phyloP scores from a whole-genome alignment of 1,284 basidiomycete species.

The Golubevia pallescens region DNA sequence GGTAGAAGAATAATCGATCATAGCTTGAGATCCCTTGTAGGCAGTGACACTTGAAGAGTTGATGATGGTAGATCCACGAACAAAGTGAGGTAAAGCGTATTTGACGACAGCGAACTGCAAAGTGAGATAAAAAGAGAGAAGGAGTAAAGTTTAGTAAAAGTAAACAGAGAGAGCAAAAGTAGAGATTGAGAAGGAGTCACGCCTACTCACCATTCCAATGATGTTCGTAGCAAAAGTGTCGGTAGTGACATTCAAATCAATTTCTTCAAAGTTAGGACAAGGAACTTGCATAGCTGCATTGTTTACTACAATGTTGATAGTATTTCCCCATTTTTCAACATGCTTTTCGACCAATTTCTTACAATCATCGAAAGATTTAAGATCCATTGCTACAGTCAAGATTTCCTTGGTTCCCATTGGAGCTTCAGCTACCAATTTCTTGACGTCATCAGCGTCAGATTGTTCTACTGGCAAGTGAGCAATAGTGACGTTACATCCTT shows the following conservation, averaged over 20 bases:
- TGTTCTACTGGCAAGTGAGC: slow-evolving; percentile 72
- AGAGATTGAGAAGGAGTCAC: neutral
- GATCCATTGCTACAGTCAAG: no score
- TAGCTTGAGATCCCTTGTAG: slow-evolving; percentile 66
- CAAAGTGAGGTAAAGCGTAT: slow-evolving; percentile 71
- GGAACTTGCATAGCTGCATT: slow-evolving; percentile 73
- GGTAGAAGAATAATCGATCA: slow-evolving; percentile 69
- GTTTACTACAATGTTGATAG: slow-evolving; percentile 66
- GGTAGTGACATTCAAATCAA: slow-evolving; percentile 29
- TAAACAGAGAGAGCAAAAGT: no score
- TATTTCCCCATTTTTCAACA: slow-evolving; percentile 63
- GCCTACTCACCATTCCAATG: slow-evolving; percentile 13
- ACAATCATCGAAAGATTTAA: slow-evolving; percentile 38
- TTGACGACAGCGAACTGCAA: slow-evolving; percentile 32
- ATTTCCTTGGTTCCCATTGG: slow-evolving; percentile 44
- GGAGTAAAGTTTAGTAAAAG: no score
- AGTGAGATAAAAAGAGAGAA: no score
- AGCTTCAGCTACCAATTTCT: slow-evolving; percentile 31
- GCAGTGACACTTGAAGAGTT: slow-evolving; percentile 73
- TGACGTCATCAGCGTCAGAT: slow-evolving; percentile 66
- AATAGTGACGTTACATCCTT: slow-evolving; percentile 74
- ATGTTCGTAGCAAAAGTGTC: slow-evolving; percentile 43
- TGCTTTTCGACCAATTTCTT: slow-evolving; percentile 69
- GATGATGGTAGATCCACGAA: slow-evolving; percentile 72
- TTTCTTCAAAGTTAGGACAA: slow-evolving; percentile 49